Base-by-base conservation (phyloP, 176 grass and related monocot genomes). In the Elaeis guineensis region DNA sequence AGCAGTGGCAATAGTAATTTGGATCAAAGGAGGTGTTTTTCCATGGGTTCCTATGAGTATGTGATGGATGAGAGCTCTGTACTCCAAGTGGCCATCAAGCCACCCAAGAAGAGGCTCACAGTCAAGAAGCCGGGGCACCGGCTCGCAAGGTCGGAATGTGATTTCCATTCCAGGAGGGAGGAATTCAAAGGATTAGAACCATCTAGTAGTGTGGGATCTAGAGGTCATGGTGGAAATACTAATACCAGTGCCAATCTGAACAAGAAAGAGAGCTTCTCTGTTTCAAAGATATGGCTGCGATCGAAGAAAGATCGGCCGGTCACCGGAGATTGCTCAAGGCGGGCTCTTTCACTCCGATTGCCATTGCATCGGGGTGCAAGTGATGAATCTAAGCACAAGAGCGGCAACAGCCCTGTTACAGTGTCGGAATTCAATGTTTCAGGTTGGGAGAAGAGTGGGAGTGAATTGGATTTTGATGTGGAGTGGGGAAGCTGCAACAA, bases 281-380 rank as follows among this genome's bases (percentile, higher is more conserved):
- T 78, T 26, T 98, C 93, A 19, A 92, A 92, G 74, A 85, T 61
- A 17, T 98, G 93, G 93, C 83, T 98, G 78, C 80, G 81, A 56
- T 63, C 71, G 54, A 72, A 75, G 19, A 88, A 89, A 64, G 84
- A 92, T 16, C 51, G 50, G 59, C 56, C 12, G 3, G n/a, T 59
- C 19, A 51, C 16, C 2, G 82, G 20, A 20, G 19, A 78, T 25
- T 56, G 75, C 11, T 80, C 80, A 53, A 66, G 93, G 66, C 79
- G 84, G 25, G 76, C 93, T 21, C 54, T 82, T 60, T 98, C 93
- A 50, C 92, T 98, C 80, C 84, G 87, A 49, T 86, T 83, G 79
- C 84, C 87, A 16, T 48, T 92, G 29, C 72, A 77, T 53, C 79
- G 72, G 54, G 14, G 82, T 39, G 61, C 72, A 16, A 20, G 63